phyloP scores from a whole-genome alignment of 768 basidiomycete species.

The Strobilomyces echinocephalus region DNA sequence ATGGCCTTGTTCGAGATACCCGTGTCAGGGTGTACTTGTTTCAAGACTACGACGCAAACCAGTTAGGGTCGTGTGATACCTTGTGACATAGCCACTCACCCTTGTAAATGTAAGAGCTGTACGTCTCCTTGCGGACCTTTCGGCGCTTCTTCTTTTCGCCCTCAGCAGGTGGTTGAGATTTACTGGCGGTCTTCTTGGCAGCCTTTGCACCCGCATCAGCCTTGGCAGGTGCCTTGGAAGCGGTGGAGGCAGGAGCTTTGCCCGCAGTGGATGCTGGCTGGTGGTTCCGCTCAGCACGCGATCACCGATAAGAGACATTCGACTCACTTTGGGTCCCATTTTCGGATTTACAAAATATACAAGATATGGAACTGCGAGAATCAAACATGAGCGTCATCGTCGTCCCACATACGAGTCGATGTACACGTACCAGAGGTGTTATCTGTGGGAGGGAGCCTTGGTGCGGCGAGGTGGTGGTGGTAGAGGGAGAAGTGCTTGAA shows the following conservation, averaged over 20 bases:
- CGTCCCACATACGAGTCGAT: not conserved
- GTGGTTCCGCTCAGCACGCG: constrained; percentile 4
- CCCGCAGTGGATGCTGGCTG: constrained; percentile 40
- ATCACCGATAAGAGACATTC: constrained; percentile 3
- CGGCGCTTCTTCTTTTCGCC: constrained; percentile 78
- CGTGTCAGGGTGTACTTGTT: constrained; percentile 90
- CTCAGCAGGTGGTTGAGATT: constrained; percentile 45
- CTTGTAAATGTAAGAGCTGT: constrained; percentile 84
- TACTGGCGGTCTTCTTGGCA: constrained; percentile 59
- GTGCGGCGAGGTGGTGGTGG: constrained; percentile 26
- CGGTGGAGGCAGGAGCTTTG: constrained; percentile 47
- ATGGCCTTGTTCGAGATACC: constrained; percentile 91
- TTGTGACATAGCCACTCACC: constrained; percentile 35
- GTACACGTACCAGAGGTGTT: constrained; percentile 23
- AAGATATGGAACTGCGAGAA: constrained; percentile 25
- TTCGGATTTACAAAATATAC: constrained; percentile 29
- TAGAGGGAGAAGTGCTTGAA: constrained; percentile 23
- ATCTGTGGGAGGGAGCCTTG: constrained; percentile 16
- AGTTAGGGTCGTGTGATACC: not conserved
- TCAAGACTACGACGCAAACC: constrained; percentile 51
- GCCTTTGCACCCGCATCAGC: constrained; percentile 42
- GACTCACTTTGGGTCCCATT: constrained; percentile 38
- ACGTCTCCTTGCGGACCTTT: constrained; percentile 78
- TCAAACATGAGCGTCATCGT: constrained; percentile 9
- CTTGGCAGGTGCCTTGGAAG: constrained; percentile 55